A percentile compares a stretch with the other conserved stretches of the same genome.
Evolutionary conservation across 306 rosid species (phyloP).

Genomic region (Albizia julibrissin): DNA sequence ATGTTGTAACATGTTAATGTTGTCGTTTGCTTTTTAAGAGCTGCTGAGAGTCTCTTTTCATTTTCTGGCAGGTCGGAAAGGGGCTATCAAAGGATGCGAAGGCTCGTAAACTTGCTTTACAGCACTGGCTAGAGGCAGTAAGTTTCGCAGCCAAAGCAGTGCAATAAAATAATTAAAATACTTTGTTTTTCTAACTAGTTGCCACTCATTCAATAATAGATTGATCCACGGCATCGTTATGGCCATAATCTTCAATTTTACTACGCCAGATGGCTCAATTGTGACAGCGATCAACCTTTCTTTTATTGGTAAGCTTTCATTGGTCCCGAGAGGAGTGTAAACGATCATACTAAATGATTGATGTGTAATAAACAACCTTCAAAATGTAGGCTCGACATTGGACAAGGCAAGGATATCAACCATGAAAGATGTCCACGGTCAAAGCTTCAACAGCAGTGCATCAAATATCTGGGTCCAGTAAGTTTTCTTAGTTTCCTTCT

Average conservation of each 20-base stretch:
- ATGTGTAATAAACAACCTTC: background rate
- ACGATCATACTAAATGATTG: background rate
- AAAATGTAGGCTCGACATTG: slow-evolving; percentile 77
- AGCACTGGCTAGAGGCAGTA: slow-evolving; percentile 97
- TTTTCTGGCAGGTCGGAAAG: slow-evolving; percentile 69
- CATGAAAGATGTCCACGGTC: slow-evolving; percentile 60
- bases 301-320: slow-evolving; percentile 70
- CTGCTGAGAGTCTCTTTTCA: background rate
- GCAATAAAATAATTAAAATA: slow-evolving; percentile 1
- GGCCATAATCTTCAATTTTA: slow-evolving; percentile 95
- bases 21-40: slow-evolving; percentile 9
- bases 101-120: slow-evolving; percentile 86
- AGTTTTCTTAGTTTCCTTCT: slow-evolving; percentile 39
- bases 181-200: background rate
- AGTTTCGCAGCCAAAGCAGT: slow-evolving; percentile 35
- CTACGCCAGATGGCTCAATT: slow-evolving; percentile 80
- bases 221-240: slow-evolving; percentile 91
- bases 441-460: slow-evolving; percentile 84
- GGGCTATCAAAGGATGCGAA: slow-evolving; percentile 82
- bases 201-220: slow-evolving; percentile 51
- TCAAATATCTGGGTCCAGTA: slow-evolving; percentile 92
- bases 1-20: background rate
- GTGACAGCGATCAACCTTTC: slow-evolving; percentile 77
- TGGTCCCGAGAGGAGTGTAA: background rate
- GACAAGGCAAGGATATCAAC: slow-evolving; percentile 77